A percentile compares a stretch with the other conserved stretches of the same genome.
Evolutionary conservation across 2,329 filamentous ascomycete genomes (phyloP).

Genomic region (Nannizziopsis barbatae): DNA sequence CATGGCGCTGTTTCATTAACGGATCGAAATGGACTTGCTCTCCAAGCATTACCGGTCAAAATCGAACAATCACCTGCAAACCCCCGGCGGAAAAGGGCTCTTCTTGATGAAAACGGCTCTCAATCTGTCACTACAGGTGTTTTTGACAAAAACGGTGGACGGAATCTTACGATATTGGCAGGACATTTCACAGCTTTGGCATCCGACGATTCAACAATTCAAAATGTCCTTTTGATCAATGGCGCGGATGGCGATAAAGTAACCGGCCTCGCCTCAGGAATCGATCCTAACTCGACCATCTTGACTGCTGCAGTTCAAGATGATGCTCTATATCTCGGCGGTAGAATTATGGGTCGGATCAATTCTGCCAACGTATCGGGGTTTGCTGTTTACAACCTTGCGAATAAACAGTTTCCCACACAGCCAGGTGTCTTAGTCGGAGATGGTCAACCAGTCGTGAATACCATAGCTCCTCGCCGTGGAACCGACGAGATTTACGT

Average conservation of each 20-base stretch:
- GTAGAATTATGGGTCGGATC: conserved; percentile 61
- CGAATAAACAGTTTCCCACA: conserved; percentile 48
- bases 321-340: conserved; percentile 69
- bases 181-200: conserved; percentile 70
- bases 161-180: conserved; percentile 74
- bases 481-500: conserved; percentile 67
- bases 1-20: conserved; percentile 61
- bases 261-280: conserved; percentile 49
- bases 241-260: conserved; percentile 55
- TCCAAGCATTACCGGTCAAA: conserved; percentile 40
- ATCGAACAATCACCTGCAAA: conserved; percentile 27
- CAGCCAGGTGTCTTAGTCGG: conserved; percentile 71
- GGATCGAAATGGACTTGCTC: conserved; percentile 23
- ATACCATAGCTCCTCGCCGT: conserved; percentile 62
- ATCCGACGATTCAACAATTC: conserved; percentile 56
- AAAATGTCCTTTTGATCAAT: conserved; percentile 76
- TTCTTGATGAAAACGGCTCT: conserved; percentile 25
- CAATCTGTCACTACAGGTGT: conserved; percentile 24
- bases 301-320: conserved; percentile 56
- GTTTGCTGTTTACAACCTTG: conserved; percentile 68
- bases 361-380: conserved; percentile 55
- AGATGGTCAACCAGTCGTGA: conserved; percentile 53
- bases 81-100: conserved; percentile 21
- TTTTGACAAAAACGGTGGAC: conserved; percentile 15
- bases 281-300: conserved; percentile 65